Conservation (phyloP, 2,329 filamentous ascomycete genomes). For the Lachnum nothofagi region DNA sequence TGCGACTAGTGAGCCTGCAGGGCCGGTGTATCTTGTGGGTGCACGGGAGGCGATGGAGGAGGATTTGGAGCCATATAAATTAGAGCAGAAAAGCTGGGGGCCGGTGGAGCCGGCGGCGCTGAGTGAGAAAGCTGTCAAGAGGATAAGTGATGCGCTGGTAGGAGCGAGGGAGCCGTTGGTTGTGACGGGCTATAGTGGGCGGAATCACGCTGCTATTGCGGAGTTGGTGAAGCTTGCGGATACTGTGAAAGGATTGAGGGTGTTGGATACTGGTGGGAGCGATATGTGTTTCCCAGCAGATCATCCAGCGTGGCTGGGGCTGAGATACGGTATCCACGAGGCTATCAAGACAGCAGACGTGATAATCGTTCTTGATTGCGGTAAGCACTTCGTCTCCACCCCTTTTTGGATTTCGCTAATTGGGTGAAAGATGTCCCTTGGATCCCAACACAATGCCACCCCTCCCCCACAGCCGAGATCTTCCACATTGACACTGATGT, state of each 20-base stretch:
- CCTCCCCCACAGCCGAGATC: slow-evolving; percentile 47
- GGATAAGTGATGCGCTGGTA: slow-evolving; percentile 56
- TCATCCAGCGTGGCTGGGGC: slow-evolving; percentile 62
- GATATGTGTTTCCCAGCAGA: slow-evolving; percentile 77
- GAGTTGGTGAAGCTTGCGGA: slow-evolving; percentile 64
- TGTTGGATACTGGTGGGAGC: slow-evolving; percentile 71
- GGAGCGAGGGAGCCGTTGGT: slow-evolving; percentile 62
- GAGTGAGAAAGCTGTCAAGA: slow-evolving; percentile 47
- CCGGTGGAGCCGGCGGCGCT: slow-evolving; percentile 55
- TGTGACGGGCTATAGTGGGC: slow-evolving; percentile 65
- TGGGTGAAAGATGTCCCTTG: slow-evolving; percentile 69
- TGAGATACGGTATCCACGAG: slow-evolving; percentile 70
- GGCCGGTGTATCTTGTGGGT: slow-evolving; percentile 63
- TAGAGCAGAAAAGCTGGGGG: slow-evolving; percentile 57
- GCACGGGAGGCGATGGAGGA: slow-evolving; percentile 69
- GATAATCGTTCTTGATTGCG: slow-evolving; percentile 77
- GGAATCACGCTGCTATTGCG: slow-evolving; percentile 58
- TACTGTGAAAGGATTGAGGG: slow-evolving; percentile 61
- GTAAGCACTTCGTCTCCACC: slow-evolving; percentile 10
- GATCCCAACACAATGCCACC: slow-evolving; percentile 72
- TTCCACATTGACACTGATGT: slow-evolving; percentile 64
- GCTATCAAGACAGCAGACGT: slow-evolving; percentile 72
- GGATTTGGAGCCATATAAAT: slow-evolving; percentile 55
- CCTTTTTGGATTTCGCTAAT: background rate
- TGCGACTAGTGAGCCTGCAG: slow-evolving; percentile 62